Evolutionary conservation across 2,329 filamentous ascomycete genomes (phyloP).

Genomic region (Arthrocladium fulminans): DNA sequence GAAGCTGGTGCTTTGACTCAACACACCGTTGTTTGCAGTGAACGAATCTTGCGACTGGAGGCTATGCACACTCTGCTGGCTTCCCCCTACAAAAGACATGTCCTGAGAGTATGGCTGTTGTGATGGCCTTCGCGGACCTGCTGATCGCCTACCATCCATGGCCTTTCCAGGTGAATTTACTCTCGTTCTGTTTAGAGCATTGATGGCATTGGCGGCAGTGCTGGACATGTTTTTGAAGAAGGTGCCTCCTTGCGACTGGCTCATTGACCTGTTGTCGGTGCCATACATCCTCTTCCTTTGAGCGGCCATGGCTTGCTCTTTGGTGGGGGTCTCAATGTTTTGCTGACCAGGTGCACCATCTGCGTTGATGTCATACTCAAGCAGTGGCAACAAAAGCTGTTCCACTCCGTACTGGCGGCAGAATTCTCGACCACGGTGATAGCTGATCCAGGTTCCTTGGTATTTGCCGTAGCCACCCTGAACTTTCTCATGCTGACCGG

Average conservation of each 20-base stretch:
- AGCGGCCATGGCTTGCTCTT: constrained; percentile 97
- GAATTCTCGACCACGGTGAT: constrained; percentile 82
- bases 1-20: constrained; percentile 43
- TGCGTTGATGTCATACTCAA: constrained; percentile 42
- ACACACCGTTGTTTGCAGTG: constrained; percentile 44
- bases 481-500: constrained; percentile 94
- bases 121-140: constrained; percentile 62
- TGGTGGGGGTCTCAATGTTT: constrained; percentile 86
- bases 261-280: constrained; percentile 59
- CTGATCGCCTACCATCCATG: constrained; percentile 56
- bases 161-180: constrained; percentile 75
- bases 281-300: constrained; percentile 89
- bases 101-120: constrained; percentile 54
- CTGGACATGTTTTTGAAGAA: constrained; percentile 97
- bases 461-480: constrained; percentile 98
- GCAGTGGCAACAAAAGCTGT: constrained; percentile 38
- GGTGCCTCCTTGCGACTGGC: constrained; percentile 61
- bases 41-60: constrained; percentile 68
- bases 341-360: constrained; percentile 57
- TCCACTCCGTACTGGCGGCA: constrained; percentile 62
- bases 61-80: constrained; percentile 68
- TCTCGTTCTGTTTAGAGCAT: constrained; percentile 90
- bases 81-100: constrained; percentile 58
- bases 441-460: constrained; percentile 97
- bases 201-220: constrained; percentile 85